Evolutionary conservation across 164 flowering plant genomes (phyloP), one percentile per base, ranked within the genome.

Genomic region (Aristolochia californica): DNA sequence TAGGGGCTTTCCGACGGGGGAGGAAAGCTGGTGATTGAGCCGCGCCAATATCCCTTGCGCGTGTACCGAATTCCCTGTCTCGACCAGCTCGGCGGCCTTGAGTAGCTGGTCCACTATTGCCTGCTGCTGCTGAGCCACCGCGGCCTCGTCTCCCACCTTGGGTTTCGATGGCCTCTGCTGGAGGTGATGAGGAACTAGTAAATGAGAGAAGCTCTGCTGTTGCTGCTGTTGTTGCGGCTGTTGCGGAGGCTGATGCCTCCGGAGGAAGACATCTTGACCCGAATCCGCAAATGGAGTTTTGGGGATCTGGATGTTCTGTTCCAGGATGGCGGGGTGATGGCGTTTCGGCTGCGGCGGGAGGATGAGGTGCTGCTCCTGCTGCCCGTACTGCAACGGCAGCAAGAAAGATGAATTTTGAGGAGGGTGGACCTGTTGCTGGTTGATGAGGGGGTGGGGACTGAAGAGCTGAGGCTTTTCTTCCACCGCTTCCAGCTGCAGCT

Each of bases 21-120:
- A 25, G 63, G 90, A 43, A 80, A 85, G 89, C 83, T 89, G 98
- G 83, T 93, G 98, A 93, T 93, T 93, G 98, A 93, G 98, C 99
- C 97, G 97, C 96, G 99, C 99, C 99, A 94, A 94, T 94, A 94
- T 94, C 99, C 75, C 96, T 77, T 84, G 95, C 88, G 96, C 96
- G 85, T 73, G 87, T 73, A 77, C 76, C 40, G 72, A 72, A 60
- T 90, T 84, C 61, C 97, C 97, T 20, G 80, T 61, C 71, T 83
- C 91, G 60, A 85, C 78, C 75, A 87, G 76, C 84, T 94, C 91
- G 26, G 88, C 93, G 12, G 95, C 95, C 73, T 90, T 77, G 70
- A 61, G 73, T 25, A 91, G 77, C 74, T 82, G 96, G 70, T 91
- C 87, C 5, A 75, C 63, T 25, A 77, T 64, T 10, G 70, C 85